A percentile compares a stretch with the other conserved stretches of the same genome.
Evolutionary conservation across 106 monocot genomes (phyloP).

Genomic region (Dactylorhiza incarnata): DNA sequence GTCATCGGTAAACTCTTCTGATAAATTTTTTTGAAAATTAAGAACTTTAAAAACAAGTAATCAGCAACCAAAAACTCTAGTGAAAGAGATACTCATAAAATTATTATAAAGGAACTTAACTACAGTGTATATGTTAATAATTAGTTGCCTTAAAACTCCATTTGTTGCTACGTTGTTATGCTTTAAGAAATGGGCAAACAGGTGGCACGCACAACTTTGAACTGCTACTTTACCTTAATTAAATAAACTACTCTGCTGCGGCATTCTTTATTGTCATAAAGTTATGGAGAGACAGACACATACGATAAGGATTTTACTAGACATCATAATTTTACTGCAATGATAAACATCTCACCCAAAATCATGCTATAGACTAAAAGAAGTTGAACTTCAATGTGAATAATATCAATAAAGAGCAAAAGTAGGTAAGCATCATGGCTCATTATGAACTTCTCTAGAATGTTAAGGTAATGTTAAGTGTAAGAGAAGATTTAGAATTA

Average conservation of each 20-base stretch:
- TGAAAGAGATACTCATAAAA: neutral
- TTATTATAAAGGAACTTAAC: neutral
- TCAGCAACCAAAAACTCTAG: neutral
- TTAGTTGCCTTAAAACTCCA: neutral
- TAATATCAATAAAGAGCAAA: neutral
- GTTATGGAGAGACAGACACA: neutral
- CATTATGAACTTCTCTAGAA: neutral
- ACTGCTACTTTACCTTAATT: no score
- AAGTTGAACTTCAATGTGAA: neutral
- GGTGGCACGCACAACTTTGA: neutral
- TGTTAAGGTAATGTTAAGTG: neutral
- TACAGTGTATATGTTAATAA: neutral
- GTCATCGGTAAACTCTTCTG: neutral
- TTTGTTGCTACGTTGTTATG: neutral
- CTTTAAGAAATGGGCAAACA: neutral
- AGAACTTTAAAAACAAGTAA: neutral
- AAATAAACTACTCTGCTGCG: no score
- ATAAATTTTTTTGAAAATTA: neutral
- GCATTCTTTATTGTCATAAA: neutral
- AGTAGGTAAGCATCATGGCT: neutral
- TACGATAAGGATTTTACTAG: neutral
- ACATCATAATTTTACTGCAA: neutral
- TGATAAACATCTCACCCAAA: neutral
- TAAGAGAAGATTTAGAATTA: neutral
- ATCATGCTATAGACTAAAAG: neutral